These are phyloP conservation scores for Ceratobasidium sp. DNA, from an alignment of 1,284 basidiomycete genomes.

Conservation along the genomic window DNA sequence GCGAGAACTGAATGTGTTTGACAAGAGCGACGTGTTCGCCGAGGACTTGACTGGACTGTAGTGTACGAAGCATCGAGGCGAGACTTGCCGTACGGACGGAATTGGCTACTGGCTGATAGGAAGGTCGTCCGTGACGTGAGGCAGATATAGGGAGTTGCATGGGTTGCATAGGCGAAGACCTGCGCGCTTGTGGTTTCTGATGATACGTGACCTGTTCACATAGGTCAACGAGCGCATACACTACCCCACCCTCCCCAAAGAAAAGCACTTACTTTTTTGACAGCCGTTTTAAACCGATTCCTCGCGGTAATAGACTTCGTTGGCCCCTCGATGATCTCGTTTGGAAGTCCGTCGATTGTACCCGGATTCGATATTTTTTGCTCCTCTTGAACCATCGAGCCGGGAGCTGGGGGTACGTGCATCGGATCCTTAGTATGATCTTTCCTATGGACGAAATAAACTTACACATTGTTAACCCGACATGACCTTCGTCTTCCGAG, in stretches of 20 bases:
- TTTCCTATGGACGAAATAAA: no score
- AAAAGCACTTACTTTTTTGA: slow-evolving; percentile 10
- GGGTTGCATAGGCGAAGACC: no score
- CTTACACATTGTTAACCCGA: no score
- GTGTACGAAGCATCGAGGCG: slow-evolving; percentile 26
- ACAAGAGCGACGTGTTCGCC: slow-evolving; percentile 25
- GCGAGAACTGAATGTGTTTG: slow-evolving; percentile 42
- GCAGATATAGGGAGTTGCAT: no score
- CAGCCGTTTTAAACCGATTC: slow-evolving; percentile 9
- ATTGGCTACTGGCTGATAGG: background rate
- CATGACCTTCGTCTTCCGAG: no score
- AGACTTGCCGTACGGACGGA: slow-evolving; percentile 17
- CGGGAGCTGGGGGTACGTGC: no score
- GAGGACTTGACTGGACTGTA: slow-evolving; percentile 18
- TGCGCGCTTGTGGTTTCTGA: no score
- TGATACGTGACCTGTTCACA: no score
- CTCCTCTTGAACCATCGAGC: no score
- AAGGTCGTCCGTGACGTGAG: slow-evolving; percentile 5
- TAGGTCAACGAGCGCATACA: no score
- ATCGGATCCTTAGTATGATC: no score
- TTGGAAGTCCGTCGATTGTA: background rate
- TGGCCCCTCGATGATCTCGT: background rate
- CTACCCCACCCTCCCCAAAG: no score
- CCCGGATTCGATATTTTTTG: background rate
- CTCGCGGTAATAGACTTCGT: background rate